Percentiles rank a stretch among this genome's conserved stretches.
These are phyloP conservation scores for Nannochloropsis salina DNA, from an alignment of 108 stramenopile genomes.

Conservation along the genomic window DNA sequence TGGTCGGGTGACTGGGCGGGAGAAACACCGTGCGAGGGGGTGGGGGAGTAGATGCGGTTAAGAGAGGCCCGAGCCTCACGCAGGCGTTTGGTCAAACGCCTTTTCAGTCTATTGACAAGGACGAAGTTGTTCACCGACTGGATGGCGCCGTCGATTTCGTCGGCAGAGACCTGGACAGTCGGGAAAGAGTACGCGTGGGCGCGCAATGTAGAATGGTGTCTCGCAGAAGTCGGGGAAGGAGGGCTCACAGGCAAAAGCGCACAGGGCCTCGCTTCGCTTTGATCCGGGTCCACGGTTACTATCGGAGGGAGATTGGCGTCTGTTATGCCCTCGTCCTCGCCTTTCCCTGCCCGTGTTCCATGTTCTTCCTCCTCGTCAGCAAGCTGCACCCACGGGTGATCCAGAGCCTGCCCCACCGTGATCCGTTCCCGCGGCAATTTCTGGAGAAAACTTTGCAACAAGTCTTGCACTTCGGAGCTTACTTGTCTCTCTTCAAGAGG, in stretches of 20 bases:
- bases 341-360: background rate
- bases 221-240: background rate
- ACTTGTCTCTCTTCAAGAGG: slow-evolving; percentile 27
- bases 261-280: background rate
- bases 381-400: slow-evolving; percentile 28
- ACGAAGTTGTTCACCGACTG: background rate
- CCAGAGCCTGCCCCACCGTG: slow-evolving; percentile 26
- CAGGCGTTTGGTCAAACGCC: background rate
- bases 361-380: background rate
- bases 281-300: background rate
- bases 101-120: background rate
- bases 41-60: background rate
- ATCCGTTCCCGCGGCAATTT: slow-evolving; percentile 29
- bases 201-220: background rate
- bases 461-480: background rate
- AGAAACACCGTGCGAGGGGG: background rate
- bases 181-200: background rate
- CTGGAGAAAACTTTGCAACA: slow-evolving; percentile 22
- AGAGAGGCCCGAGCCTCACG: background rate
- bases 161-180: background rate
- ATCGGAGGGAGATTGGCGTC: no score
- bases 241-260: background rate
- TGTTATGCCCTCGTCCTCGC: background rate
- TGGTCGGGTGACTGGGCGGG: background rate
- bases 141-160: background rate